These are phyloP conservation scores for Erythrophleum fordii DNA, from an alignment of 306 rosid genomes.

Conservation along the genomic window DNA sequence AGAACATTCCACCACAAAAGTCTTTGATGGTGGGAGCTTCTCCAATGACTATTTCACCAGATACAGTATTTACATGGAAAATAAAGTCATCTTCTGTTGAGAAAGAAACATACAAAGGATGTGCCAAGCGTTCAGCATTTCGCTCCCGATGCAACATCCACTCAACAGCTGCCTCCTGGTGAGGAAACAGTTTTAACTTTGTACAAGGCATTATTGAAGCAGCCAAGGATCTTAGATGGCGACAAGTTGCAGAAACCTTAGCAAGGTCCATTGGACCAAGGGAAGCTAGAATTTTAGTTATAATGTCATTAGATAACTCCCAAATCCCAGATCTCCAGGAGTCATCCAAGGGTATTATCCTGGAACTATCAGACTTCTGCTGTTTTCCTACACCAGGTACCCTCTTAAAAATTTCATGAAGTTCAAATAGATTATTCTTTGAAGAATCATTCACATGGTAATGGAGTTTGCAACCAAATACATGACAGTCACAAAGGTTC, in stretches of 20 bases:
- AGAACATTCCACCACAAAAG: constrained; percentile 93
- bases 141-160: constrained; percentile 99
- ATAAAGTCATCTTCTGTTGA: constrained; percentile 78
- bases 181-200: constrained; percentile 87
- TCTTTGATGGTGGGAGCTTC: constrained; percentile 76
- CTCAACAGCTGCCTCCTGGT: constrained; percentile 87
- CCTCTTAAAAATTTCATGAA: constrained; percentile 84
- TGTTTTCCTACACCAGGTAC: constrained; percentile 65
- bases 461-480: constrained; percentile 84
- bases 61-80: constrained; percentile 68
- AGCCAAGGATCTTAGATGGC: constrained; percentile 72
- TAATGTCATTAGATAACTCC: constrained; percentile 81
- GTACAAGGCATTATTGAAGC: constrained; percentile 83
- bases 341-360: constrained; percentile 59
- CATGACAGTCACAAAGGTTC: constrained; percentile 88
- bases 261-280: constrained; percentile 71
- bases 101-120: constrained; percentile 73
- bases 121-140: constrained; percentile 62
- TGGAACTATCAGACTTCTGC: constrained; percentile 42
- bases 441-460: constrained; percentile 49
- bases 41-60: constrained; percentile 81
- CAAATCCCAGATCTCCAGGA: constrained; percentile 62
- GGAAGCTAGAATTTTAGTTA: constrained; percentile 59
- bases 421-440: constrained; percentile 71
- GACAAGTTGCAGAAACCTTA: constrained; percentile 80